These are phyloP conservation scores for Chrysoporthe deuterocubensis DNA, from an alignment of 2,329 filamentous ascomycete species.

Conservation along the genomic window DNA sequence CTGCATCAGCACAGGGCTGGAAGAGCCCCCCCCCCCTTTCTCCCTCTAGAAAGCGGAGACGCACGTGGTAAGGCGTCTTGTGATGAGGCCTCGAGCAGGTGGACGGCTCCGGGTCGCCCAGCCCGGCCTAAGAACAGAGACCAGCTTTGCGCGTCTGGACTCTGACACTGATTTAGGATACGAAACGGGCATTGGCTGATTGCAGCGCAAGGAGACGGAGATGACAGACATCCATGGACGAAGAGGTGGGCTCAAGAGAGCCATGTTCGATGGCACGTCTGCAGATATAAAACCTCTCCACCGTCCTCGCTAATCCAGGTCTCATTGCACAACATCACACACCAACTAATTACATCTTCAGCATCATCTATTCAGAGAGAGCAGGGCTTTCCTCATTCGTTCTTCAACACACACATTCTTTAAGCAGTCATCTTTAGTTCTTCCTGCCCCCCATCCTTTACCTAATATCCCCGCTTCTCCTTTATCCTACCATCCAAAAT, in stretches of 20 bases:
- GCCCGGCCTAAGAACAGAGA: background rate
- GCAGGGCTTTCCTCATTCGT: slow-evolving; percentile 1
- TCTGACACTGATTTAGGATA: background rate
- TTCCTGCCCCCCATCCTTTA: background rate
- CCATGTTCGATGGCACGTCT: background rate
- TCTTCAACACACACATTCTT: slow-evolving; percentile 1
- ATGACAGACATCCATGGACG: background rate
- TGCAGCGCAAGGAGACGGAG: background rate
- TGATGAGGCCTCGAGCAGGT: background rate
- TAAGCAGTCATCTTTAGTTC: background rate
- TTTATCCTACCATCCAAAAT: background rate
- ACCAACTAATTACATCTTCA: background rate
- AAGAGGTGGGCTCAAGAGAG: background rate
- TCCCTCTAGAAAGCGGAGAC: background rate
- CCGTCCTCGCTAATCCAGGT: background rate
- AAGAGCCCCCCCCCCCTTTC: background rate
- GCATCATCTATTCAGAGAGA: background rate
- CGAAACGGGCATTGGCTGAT: background rate
- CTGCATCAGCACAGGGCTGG: background rate
- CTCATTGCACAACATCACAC: background rate
- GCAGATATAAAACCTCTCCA: background rate
- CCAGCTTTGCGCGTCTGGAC: background rate
- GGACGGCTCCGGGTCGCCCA: background rate
- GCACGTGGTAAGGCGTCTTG: background rate
- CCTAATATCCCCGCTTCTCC: background rate